These are phyloP conservation scores for Penicillium sp. DNA, from an alignment of 2,329 filamentous ascomycete genomes.

Conservation along the genomic window DNA sequence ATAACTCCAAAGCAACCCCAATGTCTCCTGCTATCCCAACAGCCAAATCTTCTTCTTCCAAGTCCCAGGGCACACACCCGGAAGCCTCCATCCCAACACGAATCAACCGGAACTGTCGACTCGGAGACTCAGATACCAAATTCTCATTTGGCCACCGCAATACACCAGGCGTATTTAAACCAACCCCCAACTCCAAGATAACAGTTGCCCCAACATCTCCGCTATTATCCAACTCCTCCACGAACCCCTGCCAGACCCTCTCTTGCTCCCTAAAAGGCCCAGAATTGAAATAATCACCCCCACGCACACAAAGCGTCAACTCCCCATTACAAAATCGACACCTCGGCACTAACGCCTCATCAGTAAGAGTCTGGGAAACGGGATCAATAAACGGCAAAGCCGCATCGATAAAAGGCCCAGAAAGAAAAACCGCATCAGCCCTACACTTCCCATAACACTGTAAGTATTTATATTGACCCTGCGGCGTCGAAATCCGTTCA, in stretches of 20 bases:
- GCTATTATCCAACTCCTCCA: neutral
- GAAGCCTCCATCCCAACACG: constrained; percentile 20
- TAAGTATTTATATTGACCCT: constrained; percentile 22
- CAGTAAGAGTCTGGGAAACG: constrained; percentile 13
- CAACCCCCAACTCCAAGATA: constrained; percentile 23
- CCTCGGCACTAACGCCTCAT: constrained; percentile 9
- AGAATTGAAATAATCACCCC: constrained; percentile 22
- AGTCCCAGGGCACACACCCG: constrained; percentile 20
- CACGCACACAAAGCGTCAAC: constrained; percentile 23
- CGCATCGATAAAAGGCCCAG: constrained; percentile 16
- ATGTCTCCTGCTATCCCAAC: constrained; percentile 14
- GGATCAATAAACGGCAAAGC: constrained; percentile 19
- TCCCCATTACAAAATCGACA: constrained; percentile 22
- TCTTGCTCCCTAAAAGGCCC: constrained; percentile 14
- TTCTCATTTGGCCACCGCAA: constrained; percentile 25
- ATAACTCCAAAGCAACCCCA: neutral
- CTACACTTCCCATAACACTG: constrained; percentile 23
- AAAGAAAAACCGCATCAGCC: constrained; percentile 18
- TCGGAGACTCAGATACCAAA: constrained; percentile 9
- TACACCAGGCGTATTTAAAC: constrained; percentile 24
- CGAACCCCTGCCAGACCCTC: constrained; percentile 9
- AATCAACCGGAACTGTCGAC: constrained; percentile 13
- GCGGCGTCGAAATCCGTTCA: constrained; percentile 17
- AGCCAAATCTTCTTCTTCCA: constrained; percentile 17
- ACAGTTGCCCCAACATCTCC: constrained; percentile 1